phyloP scores from a whole-genome alignment of 1,284 basidiomycete genomes.

The Pseudozyma sp. region DNA sequence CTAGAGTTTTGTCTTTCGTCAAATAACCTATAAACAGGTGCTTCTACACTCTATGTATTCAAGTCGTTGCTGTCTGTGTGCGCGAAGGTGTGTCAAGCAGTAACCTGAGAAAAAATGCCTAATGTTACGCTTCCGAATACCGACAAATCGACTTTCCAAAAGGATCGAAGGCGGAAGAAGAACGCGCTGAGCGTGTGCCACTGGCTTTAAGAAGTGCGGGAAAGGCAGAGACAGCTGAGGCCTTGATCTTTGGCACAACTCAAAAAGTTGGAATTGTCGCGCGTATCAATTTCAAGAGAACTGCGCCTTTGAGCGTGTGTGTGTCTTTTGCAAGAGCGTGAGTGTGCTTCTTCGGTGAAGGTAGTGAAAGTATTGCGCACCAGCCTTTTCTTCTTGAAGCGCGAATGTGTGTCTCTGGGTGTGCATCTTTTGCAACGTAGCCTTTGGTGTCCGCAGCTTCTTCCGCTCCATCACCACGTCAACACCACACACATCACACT shows the following conservation, averaged over 20 bases:
- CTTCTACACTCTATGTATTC: too few species aligned
- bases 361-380: constrained; percentile 14
- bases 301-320: constrained; percentile 5
- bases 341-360: constrained; percentile 4
- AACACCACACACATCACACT: background rate
- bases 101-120: too few species aligned
- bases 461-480: constrained; percentile 1
- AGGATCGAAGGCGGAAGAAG: constrained; percentile 49
- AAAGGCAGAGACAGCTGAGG: constrained; percentile 3
- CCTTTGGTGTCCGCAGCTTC: background rate
- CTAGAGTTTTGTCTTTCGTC: too few species aligned
- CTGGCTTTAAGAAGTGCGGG: background rate
- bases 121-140: too few species aligned
- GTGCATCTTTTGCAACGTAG: constrained; percentile 5
- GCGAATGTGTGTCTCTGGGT: background rate
- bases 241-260: background rate
- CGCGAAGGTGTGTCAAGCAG: background rate
- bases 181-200: constrained; percentile 15
- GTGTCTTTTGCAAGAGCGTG: constrained; percentile 1
- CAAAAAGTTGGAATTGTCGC: constrained; percentile 11
- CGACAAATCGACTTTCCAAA: too few species aligned
- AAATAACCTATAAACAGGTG: too few species aligned
- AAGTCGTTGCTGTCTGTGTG: background rate
- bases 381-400: constrained; percentile 16
- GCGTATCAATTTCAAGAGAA: constrained; percentile 6